Evolutionary conservation across 768 basidiomycete species (phyloP).

Genomic region (Phylloporus sp.): DNA sequence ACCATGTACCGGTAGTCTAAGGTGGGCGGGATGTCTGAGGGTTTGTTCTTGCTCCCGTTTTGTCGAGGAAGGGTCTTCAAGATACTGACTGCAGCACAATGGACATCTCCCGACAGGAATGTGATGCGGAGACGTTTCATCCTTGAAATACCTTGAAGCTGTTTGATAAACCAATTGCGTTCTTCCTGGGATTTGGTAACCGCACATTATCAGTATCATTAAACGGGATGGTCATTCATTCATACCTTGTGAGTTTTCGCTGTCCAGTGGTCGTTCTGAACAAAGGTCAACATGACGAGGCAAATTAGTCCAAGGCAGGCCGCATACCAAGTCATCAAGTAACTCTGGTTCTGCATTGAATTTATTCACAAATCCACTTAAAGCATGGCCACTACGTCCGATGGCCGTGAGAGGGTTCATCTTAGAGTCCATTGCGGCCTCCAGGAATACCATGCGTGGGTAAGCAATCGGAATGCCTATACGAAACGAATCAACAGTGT

Average conservation of each 20-base stretch:
- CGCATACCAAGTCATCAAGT: conserved; percentile 79
- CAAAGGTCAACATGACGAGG: conserved; percentile 46
- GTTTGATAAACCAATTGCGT: conserved; percentile 82
- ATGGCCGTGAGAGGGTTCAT: conserved; percentile 81
- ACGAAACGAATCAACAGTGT: not conserved
- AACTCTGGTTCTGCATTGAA: conserved; percentile 93
- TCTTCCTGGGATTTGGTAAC: conserved; percentile 56
- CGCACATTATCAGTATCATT: not conserved
- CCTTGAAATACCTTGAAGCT: conserved; percentile 70
- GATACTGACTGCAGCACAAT: conserved; percentile 80
- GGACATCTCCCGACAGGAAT: conserved; percentile 91
- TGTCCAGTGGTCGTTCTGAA: conserved; percentile 90
- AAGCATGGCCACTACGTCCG: conserved; percentile 62
- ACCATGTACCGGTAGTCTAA: conserved; percentile 87
- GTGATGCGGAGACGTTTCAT: conserved; percentile 67
- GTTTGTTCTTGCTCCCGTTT: conserved; percentile 37
- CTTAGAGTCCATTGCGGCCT: conserved; percentile 71
- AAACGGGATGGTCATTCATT: not conserved
- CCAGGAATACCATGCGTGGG: conserved; percentile 90
- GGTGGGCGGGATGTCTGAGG: conserved; percentile 40
- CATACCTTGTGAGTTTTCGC: conserved; percentile 70
- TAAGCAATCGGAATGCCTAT: conserved; percentile 82
- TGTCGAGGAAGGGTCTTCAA: conserved; percentile 58
- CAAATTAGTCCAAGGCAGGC: conserved; percentile 23
- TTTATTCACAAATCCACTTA: conserved; percentile 82